These are phyloP conservation scores for Thalassiosira mediterranea DNA, from an alignment of 352 stramenopile species.

Conservation along the genomic window DNA sequence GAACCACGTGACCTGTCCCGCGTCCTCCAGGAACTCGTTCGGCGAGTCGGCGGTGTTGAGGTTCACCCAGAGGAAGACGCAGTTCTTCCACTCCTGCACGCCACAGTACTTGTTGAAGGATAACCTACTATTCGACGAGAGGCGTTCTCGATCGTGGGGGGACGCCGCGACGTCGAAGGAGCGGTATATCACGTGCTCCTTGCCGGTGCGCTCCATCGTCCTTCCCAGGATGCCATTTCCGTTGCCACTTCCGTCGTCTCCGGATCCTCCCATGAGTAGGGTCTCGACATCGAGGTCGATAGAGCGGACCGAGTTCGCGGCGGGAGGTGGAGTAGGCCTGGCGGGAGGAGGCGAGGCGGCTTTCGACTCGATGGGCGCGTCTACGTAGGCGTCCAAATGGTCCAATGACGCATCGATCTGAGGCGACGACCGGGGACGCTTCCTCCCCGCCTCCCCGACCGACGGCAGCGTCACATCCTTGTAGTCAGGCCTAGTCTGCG, in stretches of 20 bases:
- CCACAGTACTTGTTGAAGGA: constrained; percentile 84
- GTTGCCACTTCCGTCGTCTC: no score
- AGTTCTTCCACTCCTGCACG: constrained; percentile 72
- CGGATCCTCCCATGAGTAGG: constrained; percentile 28
- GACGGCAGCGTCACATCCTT: no score
- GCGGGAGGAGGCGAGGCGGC: constrained; percentile 2
- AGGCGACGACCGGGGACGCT: no score
- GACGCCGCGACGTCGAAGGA: constrained; percentile 35
- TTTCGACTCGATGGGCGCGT: constrained; percentile 6
- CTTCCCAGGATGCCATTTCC: constrained; percentile 48
- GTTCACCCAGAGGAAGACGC: constrained; percentile 80
- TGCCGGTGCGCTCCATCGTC: constrained; percentile 59
- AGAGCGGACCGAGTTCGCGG: constrained; percentile 54
- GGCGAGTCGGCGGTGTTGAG: constrained; percentile 46
- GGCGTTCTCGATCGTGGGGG: constrained; percentile 24
- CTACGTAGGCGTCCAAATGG: no score
- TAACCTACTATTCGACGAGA: constrained; percentile 29
- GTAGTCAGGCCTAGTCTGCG: no score
- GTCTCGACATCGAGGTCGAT: constrained; percentile 45
- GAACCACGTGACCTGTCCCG: constrained; percentile 68
- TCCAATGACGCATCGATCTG: no score
- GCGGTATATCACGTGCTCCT: constrained; percentile 68
- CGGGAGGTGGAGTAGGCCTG: background rate
- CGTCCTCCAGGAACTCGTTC: constrained; percentile 74
- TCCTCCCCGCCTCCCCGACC: no score